A percentile compares a stretch with the other conserved stretches of the same genome.
Evolutionary conservation across 257 asterid species (phyloP).

Genomic region (Salvia rosmarinus): DNA sequence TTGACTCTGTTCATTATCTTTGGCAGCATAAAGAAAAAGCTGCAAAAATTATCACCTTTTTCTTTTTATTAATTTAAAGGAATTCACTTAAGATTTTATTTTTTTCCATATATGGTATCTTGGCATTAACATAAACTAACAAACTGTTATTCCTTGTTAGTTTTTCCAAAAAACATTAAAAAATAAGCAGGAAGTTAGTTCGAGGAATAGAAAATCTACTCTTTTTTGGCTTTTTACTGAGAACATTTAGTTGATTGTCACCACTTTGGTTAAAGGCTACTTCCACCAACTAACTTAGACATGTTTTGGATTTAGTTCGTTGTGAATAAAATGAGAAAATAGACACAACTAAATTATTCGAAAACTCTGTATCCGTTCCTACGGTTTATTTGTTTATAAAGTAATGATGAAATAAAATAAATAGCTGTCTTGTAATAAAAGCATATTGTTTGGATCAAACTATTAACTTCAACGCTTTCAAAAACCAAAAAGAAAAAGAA

Average conservation of each 20-base stretch:
- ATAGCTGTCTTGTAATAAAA: conserved; percentile 15
- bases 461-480: background rate
- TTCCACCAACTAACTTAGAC: too few relatives aligned
- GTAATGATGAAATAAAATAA: background rate
- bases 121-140: background rate
- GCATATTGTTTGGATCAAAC: background rate
- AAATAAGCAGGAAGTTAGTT: background rate
- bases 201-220: too few relatives aligned
- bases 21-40: conserved; percentile 23
- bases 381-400: background rate
- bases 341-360: background rate
- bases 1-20: conserved; percentile 1
- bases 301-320: background rate
- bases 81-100: background rate
- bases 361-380: background rate
- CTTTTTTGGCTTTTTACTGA: too few relatives aligned
- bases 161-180: background rate
- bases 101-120: background rate
- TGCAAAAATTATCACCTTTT: background rate
- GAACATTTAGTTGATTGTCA: too few relatives aligned
- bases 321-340: background rate
- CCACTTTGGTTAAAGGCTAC: too few relatives aligned
- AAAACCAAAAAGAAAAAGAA: background rate
- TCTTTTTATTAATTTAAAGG: background rate
- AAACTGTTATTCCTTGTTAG: background rate